Evolutionary conservation across 768 basidiomycete species (phyloP), one percentile per base, ranked within the genome.

Genomic region (Leccinum disarticulatum): DNA sequence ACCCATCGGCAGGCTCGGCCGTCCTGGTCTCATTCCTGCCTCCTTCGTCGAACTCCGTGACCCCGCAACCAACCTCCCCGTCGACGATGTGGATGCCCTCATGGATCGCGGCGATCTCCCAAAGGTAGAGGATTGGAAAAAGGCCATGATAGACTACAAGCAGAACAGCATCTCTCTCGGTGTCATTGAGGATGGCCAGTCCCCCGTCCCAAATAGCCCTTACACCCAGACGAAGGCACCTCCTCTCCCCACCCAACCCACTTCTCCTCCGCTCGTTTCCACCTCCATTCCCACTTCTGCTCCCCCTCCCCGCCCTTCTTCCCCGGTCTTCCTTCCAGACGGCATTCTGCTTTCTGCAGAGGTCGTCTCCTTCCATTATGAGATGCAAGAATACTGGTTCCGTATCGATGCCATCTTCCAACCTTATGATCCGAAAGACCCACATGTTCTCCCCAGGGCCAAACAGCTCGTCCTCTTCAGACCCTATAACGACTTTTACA

Each of bases 61-160:
- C 74, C 95, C 95, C 19, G 77, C 84, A 10, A 94, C 97, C 27
- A 92, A 90, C 43, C 81, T 84, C 60, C 80, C 94, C 28, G 80
- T 98, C 64, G 77, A 81, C 15, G 90, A 97, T 63, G 80, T 95
- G 6, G 81, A 83, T 27, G 78, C 80, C 7, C 83, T 97, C 57
- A 93, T 98, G 74, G 90, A 94, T 66, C 82, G 84, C 14, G 95
- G 94, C 19, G 89, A 88, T 60, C 82, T 99, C 19, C 97, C 97
- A 27, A 89, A 87, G 63, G 95, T 99, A n/a, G 97, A 99, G 72
- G 95, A 98, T 61, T 99, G 97, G 97, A 98, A 98, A 74, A 87
- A 88, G 67, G 90, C 93, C 22, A 92, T 98, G 82, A 83, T 95
- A 57, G 89, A 82, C 66, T 99, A 99, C 80, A 98, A 98, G 75